Base-by-base conservation (phyloP, 257 asterid species). In the Solanum medicagineum region DNA sequence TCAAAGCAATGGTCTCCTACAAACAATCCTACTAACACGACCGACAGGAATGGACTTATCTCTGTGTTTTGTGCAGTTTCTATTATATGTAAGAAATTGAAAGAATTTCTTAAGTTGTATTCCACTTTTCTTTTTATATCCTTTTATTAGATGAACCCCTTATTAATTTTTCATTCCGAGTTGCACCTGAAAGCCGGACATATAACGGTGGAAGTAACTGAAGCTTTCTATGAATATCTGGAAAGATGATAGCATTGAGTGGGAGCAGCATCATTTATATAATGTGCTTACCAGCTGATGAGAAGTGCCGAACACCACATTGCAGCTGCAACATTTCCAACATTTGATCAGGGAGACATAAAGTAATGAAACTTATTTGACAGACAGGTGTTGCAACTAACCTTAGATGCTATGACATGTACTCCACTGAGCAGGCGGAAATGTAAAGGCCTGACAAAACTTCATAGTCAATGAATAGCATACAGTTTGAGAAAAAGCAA, bases 251-350 rank as follows among this genome's bases (percentile, higher is more conserved):
- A 69, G 22, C 81, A 83, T 44, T 22, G 55, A 56, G 84, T 56
- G 85, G 83, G 73, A 84, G 70, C 82, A 84, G 44, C 56, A 53
- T 47, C 51, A 47, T 56, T 84, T 65, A 70, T 42, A 83, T 66
- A 86, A 85, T 68, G 86, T 47, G 63, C 86, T 57, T 92, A 96
- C 98, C 99, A 88, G 93, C 85, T 36, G 98, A 93, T 69, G 98
- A 94, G 88, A 90, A 93, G 90, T 82, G 85, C 81, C 98, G 93
- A 83, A 90, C 84, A 77, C 95, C 93, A 85, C 60, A 83, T 85
- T 81, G 92, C 84, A 91, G 86, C 98, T 96, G 97, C 89, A 90
- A 90, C 87, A 89, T 83, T 57, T 89, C 59, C 74, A 91, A 32
- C 57, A 57, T 59, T 85, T 86, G 29, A 85, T 93, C 77, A 88